Percentiles rank a stretch among this genome's conserved stretches.
Evolutionary conservation across 2,329 filamentous ascomycete genomes (phyloP).

Genomic region (Trichoderma hamatum): DNA sequence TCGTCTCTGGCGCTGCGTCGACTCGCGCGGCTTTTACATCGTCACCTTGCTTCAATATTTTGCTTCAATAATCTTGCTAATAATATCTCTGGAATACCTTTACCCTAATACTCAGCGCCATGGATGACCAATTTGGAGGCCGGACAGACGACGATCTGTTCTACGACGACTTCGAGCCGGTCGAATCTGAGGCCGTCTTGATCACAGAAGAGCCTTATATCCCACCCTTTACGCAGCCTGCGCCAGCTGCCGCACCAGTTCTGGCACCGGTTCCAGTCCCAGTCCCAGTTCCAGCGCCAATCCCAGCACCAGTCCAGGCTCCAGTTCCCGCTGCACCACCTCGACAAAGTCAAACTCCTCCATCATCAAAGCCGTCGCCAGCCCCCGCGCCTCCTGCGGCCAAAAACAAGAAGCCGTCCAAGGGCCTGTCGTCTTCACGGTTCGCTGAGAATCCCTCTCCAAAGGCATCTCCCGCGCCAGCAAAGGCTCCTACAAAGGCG

Average conservation of each 20-base stretch:
- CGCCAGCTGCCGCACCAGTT: conserved; percentile 11
- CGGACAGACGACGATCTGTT: conserved; percentile 66
- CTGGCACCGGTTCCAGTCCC: too few relatives aligned
- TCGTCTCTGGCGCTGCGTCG: neutral
- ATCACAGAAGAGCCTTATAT: conserved; percentile 28
- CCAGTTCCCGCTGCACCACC: conserved; percentile 25
- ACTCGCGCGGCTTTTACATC: neutral
- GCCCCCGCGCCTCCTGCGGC: conserved; percentile 25
- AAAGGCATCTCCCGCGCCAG: conserved; percentile 25
- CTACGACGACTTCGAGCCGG: conserved; percentile 63
- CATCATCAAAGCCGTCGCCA: conserved; percentile 24
- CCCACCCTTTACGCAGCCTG: conserved; percentile 30
- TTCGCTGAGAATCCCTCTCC: conserved; percentile 40
- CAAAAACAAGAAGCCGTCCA: conserved; percentile 26
- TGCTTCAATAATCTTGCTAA: neutral
- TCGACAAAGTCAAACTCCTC: conserved; percentile 26
- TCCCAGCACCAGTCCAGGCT: neutral
- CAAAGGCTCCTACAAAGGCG: conserved; percentile 28
- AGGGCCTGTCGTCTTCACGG: conserved; percentile 39
- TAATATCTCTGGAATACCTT: neutral
- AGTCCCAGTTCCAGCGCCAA: neutral
- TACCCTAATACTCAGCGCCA: conserved; percentile 33
- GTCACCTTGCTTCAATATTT: neutral
- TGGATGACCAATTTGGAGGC: conserved; percentile 65
- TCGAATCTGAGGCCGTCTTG: conserved; percentile 44